Evolutionary conservation across 768 basidiomycete genomes (phyloP).

Genomic region (Podaxis sp.): DNA sequence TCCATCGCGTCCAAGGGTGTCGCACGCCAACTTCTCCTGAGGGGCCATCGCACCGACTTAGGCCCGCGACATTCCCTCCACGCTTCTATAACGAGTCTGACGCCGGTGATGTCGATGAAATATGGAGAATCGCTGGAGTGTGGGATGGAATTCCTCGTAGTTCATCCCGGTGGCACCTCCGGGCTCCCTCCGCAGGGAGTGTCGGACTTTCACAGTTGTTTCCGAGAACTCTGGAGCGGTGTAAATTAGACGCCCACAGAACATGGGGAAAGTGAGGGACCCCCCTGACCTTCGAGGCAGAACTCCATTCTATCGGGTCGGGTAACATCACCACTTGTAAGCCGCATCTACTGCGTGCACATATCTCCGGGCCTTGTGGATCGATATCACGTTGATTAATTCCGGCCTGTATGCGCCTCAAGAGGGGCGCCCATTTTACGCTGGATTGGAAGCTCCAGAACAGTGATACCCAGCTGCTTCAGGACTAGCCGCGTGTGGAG

Average conservation of each 20-base stretch:
- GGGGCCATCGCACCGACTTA: constrained; percentile 33
- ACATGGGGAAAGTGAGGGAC: neutral
- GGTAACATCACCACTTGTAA: neutral
- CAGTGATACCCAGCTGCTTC: constrained; percentile 2
- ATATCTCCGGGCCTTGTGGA: constrained; percentile 4
- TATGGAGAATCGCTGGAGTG: neutral
- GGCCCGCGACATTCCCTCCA: neutral
- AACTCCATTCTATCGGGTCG: neutral
- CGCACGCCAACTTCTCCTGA: constrained; percentile 35
- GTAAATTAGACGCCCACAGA: neutral
- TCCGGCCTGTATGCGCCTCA: constrained; percentile 14
- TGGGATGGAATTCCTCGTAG: neutral
- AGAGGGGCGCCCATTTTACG: constrained; percentile 14
- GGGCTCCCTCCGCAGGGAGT: neutral
- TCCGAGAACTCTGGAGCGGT: neutral
- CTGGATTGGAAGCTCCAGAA: constrained; percentile 9
- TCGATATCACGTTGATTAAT: constrained; percentile 11
- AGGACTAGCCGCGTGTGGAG: neutral
- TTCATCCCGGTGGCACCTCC: neutral
- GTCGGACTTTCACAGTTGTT: neutral
- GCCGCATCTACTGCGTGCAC: neutral
- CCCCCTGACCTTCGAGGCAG: constrained; percentile 1
- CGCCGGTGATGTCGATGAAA: constrained; percentile 24
- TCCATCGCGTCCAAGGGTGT: constrained; percentile 30
- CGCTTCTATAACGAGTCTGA: constrained; percentile 16